A percentile compares a stretch with the other conserved stretches of the same genome.
Evolutionary conservation across 176 grass and related monocot genomes (phyloP).

Genomic region (Oropetium thomaeum): DNA sequence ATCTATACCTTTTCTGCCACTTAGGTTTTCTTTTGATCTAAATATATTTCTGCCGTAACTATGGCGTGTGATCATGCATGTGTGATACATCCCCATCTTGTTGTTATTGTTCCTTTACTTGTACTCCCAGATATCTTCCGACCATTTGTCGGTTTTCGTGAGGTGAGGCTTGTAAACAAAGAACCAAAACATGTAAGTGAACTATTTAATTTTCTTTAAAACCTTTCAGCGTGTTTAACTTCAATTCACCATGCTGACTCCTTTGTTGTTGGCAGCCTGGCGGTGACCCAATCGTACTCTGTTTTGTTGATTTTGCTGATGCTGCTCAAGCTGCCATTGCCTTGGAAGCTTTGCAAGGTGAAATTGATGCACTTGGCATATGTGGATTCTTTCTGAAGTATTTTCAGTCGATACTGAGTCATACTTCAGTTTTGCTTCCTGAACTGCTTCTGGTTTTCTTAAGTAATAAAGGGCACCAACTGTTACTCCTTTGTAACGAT

Average conservation of each 20-base stretch:
- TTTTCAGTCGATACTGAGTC: constrained; percentile 10
- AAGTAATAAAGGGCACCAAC: neutral
- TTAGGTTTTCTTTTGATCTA: neutral
- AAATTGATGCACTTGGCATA: constrained; percentile 15
- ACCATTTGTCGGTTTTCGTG: constrained; percentile 80
- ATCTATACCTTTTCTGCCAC: neutral
- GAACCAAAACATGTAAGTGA: constrained; percentile 82
- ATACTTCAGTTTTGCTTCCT: constrained; percentile 3
- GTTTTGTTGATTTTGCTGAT: constrained; percentile 78
- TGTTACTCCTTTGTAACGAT: constrained; percentile 9
- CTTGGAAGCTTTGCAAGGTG: constrained; percentile 85
- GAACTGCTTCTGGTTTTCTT: constrained; percentile 7
- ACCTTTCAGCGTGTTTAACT: neutral
- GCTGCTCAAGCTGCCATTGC: constrained; percentile 71
- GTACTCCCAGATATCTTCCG: constrained; percentile 60
- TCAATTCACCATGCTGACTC: constrained; percentile 6
- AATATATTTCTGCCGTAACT: neutral
- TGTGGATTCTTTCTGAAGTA: neutral
- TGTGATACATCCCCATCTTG: neutral
- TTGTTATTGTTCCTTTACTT: constrained; percentile 50
- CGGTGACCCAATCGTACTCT: constrained; percentile 64
- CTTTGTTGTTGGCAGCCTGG: constrained; percentile 56
- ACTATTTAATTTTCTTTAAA: neutral
- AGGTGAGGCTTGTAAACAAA: constrained; percentile 86
- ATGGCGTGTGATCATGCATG: neutral